Evolutionary conservation across 176 grass and related monocot species (phyloP), one percentile per base, ranked within the genome.

Genomic region (Carex myosuroides): DNA sequence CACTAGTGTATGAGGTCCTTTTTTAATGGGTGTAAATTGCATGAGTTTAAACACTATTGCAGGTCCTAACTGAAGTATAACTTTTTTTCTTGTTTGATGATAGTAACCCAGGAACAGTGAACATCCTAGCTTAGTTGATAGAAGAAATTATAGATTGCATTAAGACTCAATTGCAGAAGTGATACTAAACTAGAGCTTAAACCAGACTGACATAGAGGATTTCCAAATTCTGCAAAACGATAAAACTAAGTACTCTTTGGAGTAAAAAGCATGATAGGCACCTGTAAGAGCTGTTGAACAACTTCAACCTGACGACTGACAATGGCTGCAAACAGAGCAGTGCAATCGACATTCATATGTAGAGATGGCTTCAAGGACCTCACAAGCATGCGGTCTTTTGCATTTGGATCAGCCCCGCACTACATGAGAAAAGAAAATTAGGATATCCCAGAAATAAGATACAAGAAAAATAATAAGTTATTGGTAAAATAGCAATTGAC

Each of bases 291-390:
- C 60, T 89, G 88, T 75, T 93, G 89, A 69, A 94, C 93, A 2
- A 95, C 91, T 0, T 93, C 42, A 61, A 85, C 81, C 20, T 95
- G 96, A 10, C 96, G 93, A 86, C 93, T 89, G n/a, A 99, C 89
- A 29, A 99, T 94, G 29, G 96, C 91, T 2, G 92, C 93, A 60
- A 99, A 89, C 18, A 99, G 89, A 1, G 93, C 90, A 6, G 96
- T 92, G 84, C 93, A 95, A 84, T 99, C 91, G 5, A 93, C 93
- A 59, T 99, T 93, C 60, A 85, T 88, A 5, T 99, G 96, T 57
- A 99, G 81, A 2, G 96, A 90, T 5, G 96, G 96, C 37, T 99
- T 99, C 41, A 94, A 76, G 3, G 96, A 99, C 44, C 93, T 93
- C 10, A 99, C 90, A 26, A 99, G 93, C 66, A 95, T 84, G 81